Base-by-base conservation (phyloP, 257 asterid species). In the Thymus quinquecostatus region DNA sequence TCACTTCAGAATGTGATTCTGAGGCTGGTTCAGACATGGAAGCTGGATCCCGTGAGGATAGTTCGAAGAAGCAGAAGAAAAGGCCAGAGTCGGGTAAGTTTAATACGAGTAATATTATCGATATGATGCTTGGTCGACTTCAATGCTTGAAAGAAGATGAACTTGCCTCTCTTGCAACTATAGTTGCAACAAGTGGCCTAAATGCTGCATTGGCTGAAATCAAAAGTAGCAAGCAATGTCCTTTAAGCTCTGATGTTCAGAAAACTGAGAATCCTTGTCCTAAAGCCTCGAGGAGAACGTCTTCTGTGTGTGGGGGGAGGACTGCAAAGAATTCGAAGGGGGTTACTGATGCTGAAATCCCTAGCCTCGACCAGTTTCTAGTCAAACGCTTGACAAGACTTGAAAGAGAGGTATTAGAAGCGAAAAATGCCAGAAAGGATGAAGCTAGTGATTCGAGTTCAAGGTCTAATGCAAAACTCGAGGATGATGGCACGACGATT, bases 121-220 rank as follows among this genome's bases (percentile, higher is more conserved):
- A 87, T 50, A 79, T 85, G 88, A 92, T 95, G 99, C 83, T 95
- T 69, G 86, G 76, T 72, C 86, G 99, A 73, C 90, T 95, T 70
- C 82, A 81, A 71, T 68, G 87, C 72, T 85, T 95, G 74, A 86
- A 86, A 72, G 99, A 92, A 78, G 89, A 89, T 9, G 96, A 89
- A 74, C 97, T 95, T 78, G 85, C 92, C 73, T 95, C 99, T 65
- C 95, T 92, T 73, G 98, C 99, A n/a, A 92, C 92, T 48, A 86
- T 95, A 70, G 98, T 95, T 33, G 98, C 98, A 11, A 89, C 99
- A 9, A 84, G 92, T 79, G 97, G 99, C 66, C 85, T 94, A 68
- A 88, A 79, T 78, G 99, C 96, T 68, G 95, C 92, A 71, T 76
- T 92, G 63, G 81, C 92, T 50, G 87, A 83, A 80, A 83, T 58